Percentiles rank a stretch among this genome's conserved stretches.
Conservation (phyloP, 2,329 filamentous ascomycete species). For the Zalaria obscura region DNA sequence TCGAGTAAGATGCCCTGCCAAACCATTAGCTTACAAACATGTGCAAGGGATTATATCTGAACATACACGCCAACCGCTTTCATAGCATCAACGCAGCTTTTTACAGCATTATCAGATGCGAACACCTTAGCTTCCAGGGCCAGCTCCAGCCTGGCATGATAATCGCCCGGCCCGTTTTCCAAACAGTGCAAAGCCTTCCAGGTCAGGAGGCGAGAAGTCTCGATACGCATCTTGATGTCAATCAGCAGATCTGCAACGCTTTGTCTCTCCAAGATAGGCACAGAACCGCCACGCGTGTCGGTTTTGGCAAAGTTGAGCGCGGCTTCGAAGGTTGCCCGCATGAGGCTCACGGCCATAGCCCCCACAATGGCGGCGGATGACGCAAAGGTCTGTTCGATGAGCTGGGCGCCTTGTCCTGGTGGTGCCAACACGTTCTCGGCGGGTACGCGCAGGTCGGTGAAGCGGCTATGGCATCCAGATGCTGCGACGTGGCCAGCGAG, state of each 20-base stretch:
- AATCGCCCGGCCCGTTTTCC: slow-evolving; percentile 27
- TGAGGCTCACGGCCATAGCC: slow-evolving; percentile 39
- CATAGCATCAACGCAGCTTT: slow-evolving; percentile 35
- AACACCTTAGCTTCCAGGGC: slow-evolving; percentile 38
- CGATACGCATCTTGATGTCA: slow-evolving; percentile 32
- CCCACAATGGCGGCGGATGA: slow-evolving; percentile 35
- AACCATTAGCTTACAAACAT: slow-evolving; percentile 7
- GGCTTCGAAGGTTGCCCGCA: slow-evolving; percentile 39
- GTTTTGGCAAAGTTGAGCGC: slow-evolving; percentile 35
- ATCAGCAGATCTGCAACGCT: slow-evolving; percentile 38
- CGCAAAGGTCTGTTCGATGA: slow-evolving; percentile 32
- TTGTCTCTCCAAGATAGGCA: slow-evolving; percentile 33
- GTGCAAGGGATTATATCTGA: background rate
- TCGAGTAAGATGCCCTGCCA: slow-evolving; percentile 24
- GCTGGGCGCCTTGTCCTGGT: slow-evolving; percentile 27
- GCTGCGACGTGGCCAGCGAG: slow-evolving; percentile 33
- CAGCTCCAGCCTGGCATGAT: slow-evolving; percentile 28
- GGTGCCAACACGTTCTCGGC: slow-evolving; percentile 30
- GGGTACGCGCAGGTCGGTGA: slow-evolving; percentile 34
- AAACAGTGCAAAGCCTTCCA: slow-evolving; percentile 37
- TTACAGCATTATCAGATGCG: slow-evolving; percentile 35
- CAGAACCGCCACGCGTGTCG: slow-evolving; percentile 31
- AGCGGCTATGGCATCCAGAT: slow-evolving; percentile 35
- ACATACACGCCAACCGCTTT: slow-evolving; percentile 36
- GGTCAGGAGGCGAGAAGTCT: slow-evolving; percentile 34